Evolutionary conservation across 75 land plant species (phyloP).

Genomic region (Chamaecyparis obtusa): DNA sequence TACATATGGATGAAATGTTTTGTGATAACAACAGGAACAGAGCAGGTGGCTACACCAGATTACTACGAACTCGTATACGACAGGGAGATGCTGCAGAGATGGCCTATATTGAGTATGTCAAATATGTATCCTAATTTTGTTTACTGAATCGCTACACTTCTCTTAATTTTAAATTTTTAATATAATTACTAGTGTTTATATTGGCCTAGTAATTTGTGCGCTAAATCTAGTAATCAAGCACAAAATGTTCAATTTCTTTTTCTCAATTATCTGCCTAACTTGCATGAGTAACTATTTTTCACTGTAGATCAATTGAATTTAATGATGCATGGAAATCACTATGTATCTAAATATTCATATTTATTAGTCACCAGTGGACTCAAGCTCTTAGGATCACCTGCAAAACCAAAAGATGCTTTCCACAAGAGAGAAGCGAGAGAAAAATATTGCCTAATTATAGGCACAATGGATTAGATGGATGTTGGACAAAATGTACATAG

Average conservation of each 20-base stretch:
- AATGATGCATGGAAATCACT: background rate
- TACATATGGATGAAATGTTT: constrained; percentile 5
- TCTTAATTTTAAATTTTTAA: background rate
- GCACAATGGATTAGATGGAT: no score
- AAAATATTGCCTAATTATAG: no score
- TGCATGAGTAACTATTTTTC: background rate
- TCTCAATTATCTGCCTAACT: background rate
- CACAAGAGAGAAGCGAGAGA: no score
- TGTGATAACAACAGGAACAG: constrained; percentile 56
- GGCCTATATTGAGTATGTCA: constrained; percentile 94
- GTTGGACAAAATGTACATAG: no score
- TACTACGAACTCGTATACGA: constrained; percentile 84
- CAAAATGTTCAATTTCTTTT: background rate
- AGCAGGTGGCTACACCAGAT: constrained; percentile 91
- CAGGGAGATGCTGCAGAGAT: constrained; percentile 96
- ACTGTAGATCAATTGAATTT: background rate
- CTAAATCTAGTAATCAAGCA: background rate
- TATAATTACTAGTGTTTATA: background rate
- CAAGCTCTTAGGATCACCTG: no score
- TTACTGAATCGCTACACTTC: background rate
- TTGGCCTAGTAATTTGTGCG: background rate
- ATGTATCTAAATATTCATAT: background rate
- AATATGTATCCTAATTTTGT: background rate
- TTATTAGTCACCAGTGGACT: background rate
- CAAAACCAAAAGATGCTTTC: no score